Conservation (phyloP, 345 rosid genomes). For the Eucalyptus virginea region DNA sequence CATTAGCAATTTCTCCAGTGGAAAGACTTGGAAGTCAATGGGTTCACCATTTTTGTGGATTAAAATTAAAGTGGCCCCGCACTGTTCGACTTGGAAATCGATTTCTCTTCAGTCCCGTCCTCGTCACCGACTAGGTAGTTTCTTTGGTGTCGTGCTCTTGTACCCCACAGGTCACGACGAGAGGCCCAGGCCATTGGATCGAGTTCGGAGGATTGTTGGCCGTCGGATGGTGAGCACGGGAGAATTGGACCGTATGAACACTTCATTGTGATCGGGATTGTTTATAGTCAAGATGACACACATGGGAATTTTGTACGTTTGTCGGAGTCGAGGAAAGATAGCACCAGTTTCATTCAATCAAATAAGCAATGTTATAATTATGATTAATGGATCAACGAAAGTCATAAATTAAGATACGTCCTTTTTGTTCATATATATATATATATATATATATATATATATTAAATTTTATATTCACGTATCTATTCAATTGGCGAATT, state of each 20-base stretch:
- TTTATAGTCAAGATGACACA: neutral
- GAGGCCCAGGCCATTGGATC: neutral
- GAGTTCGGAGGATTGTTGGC: neutral
- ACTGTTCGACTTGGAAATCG: too few species aligned
- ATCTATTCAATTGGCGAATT: too few species aligned
- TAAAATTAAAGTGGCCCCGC: neutral
- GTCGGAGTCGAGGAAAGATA: neutral
- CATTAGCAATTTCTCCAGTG: neutral
- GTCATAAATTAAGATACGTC: too few species aligned
- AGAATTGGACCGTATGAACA: neutral
- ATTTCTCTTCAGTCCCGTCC: neutral
- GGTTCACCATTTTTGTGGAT: neutral
- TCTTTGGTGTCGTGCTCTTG: neutral
- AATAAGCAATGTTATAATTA: neutral
- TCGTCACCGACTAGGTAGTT: neutral
- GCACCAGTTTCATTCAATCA: neutral
- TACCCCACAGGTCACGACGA: neutral
- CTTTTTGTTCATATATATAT: too few species aligned
- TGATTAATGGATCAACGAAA: too few species aligned
- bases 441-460: too few species aligned
- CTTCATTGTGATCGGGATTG: neutral
- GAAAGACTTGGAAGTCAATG: neutral
- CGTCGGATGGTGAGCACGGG: neutral
- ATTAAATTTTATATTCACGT: too few species aligned
- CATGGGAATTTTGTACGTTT: neutral